These are phyloP conservation scores for Pythium dissotocum DNA, from an alignment of 352 stramenopile genomes.

Conservation along the genomic window DNA sequence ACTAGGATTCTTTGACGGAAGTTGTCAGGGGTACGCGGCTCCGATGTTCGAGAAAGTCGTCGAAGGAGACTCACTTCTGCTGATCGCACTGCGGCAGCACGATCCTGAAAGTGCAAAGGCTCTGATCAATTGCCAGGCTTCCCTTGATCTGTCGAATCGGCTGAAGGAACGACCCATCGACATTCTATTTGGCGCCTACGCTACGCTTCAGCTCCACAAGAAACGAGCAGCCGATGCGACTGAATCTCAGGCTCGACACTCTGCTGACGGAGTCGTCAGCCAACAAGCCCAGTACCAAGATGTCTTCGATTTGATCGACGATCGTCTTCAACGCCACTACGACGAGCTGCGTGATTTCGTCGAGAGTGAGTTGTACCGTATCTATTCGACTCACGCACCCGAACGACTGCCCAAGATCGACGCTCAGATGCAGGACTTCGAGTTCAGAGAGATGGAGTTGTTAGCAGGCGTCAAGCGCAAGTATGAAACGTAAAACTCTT, in stretches of 20 bases:
- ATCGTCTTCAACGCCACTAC: slow-evolving; percentile 37
- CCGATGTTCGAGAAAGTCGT: slow-evolving; percentile 42
- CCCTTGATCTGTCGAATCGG: slow-evolving; percentile 33
- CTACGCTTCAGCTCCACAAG: slow-evolving; percentile 31
- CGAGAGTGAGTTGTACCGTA: slow-evolving; percentile 30
- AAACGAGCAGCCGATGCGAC: background rate
- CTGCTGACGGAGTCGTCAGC: slow-evolving; percentile 14
- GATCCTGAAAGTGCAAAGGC: slow-evolving; percentile 36
- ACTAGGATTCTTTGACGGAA: slow-evolving; percentile 58
- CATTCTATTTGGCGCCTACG: slow-evolving; percentile 35
- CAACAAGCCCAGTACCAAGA: slow-evolving; percentile 29
- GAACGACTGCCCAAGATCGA: slow-evolving; percentile 56
- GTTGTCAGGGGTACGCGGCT: background rate
- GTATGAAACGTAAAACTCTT: slow-evolving; percentile 31
- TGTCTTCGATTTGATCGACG: slow-evolving; percentile 35
- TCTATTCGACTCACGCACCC: slow-evolving; percentile 52
- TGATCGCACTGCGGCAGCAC: slow-evolving; percentile 46
- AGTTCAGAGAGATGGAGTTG: slow-evolving; percentile 45
- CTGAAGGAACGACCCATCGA: slow-evolving; percentile 37
- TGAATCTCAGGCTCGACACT: background rate
- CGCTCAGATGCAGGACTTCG: slow-evolving; percentile 51
- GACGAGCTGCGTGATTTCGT: slow-evolving; percentile 22
- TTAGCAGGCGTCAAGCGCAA: slow-evolving; percentile 48
- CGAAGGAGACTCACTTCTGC: slow-evolving; percentile 53
- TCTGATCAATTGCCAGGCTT: slow-evolving; percentile 39